phyloP scores from a whole-genome alignment of 495 filamentous ascomycete species.

The Schizothecium vesticola region DNA sequence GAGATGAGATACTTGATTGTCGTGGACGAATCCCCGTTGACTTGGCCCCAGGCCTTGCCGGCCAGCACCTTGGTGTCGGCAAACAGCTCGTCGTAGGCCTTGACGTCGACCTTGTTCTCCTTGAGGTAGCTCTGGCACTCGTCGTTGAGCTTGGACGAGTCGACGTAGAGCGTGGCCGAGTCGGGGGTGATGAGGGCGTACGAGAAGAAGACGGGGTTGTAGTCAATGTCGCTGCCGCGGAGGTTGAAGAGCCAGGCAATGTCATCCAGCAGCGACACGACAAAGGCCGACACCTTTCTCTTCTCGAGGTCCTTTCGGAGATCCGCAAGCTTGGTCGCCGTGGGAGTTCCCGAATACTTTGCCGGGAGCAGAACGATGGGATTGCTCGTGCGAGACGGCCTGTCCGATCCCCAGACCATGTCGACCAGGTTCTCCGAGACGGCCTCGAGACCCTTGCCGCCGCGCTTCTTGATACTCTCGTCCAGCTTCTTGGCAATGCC shows the following conservation, averaged over 20 bases:
- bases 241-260: slow-evolving; percentile 98
- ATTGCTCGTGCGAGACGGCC: slow-evolving; percentile 71
- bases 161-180: slow-evolving; percentile 77
- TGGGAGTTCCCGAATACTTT: slow-evolving; percentile 77
- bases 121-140: slow-evolving; percentile 68
- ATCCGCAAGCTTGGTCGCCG: slow-evolving; percentile 77
- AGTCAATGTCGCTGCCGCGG: slow-evolving; percentile 92
- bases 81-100: slow-evolving; percentile 83
- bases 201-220: slow-evolving; percentile 98
- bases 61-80: slow-evolving; percentile 63
- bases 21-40: slow-evolving; percentile 27
- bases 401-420: slow-evolving; percentile 69
- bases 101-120: slow-evolving; percentile 61
- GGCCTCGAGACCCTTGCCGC: slow-evolving; percentile 66
- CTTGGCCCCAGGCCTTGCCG: slow-evolving; percentile 32
- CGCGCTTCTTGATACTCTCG: slow-evolving; percentile 83
- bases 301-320: slow-evolving; percentile 88
- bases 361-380: slow-evolving; percentile 62
- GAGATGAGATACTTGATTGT: slow-evolving; percentile 79
- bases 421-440: slow-evolving; percentile 82
- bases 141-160: slow-evolving; percentile 66
- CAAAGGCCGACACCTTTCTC: slow-evolving; percentile 80
- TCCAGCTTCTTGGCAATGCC: slow-evolving; percentile 80
- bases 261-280: slow-evolving; percentile 95
- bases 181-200: slow-evolving; percentile 86